phyloP scores from a whole-genome alignment of 257 asterid genomes.

The Solanum bukasovii region DNA sequence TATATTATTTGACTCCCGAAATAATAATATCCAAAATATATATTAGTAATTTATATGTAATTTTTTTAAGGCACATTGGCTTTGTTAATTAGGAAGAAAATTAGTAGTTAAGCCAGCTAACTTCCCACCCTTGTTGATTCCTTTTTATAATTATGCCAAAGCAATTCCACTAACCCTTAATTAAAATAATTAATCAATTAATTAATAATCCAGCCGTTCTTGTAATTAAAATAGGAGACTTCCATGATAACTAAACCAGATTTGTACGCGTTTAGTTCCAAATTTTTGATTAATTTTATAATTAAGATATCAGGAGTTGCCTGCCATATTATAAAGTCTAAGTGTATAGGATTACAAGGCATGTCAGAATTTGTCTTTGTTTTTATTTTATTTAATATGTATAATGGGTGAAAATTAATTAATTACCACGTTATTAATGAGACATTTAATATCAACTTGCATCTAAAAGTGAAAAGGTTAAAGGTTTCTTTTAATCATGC shows the following conservation, averaged over 20 bases:
- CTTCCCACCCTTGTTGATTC: neutral
- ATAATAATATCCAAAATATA: neutral
- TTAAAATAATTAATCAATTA: neutral
- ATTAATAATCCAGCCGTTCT: neutral
- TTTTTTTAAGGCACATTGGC: neutral
- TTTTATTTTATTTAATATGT: neutral
- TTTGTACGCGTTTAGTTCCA: constrained; percentile 10
- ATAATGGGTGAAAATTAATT: neutral
- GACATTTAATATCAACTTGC: constrained; percentile 5
- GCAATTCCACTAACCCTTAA: neutral
- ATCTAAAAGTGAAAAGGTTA: neutral
- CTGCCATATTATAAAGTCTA: constrained; percentile 16
- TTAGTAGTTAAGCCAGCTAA: constrained; percentile 4
- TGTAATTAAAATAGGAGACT: neutral
- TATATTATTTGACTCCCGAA: neutral
- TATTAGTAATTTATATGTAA: neutral
- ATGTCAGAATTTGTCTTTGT: constrained; percentile 44
- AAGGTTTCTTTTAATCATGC: neutral
- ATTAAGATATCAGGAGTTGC: constrained; percentile 22
- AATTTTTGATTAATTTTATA: neutral
- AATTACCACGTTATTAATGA: constrained; percentile 1
- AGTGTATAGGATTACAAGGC: constrained; percentile 6
- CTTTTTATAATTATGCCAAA: neutral
- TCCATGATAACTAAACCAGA: neutral
- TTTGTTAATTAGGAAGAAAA: neutral